phyloP scores from a whole-genome alignment of 2,329 filamentous ascomycete species.

The Xylaria sp. region DNA sequence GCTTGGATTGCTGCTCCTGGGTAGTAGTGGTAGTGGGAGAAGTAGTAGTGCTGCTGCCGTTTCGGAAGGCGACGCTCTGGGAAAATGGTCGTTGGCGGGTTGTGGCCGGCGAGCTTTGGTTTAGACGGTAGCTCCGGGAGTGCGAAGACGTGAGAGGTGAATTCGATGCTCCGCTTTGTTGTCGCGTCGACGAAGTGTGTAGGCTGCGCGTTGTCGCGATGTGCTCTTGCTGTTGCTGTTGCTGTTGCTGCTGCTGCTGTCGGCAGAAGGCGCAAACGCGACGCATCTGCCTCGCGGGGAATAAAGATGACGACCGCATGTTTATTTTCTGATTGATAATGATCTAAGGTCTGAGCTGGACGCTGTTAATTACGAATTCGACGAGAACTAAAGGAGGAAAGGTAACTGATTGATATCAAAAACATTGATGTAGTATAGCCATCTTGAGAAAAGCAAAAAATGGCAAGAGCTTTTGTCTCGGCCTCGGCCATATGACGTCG shows the following conservation, averaged over 20 bases:
- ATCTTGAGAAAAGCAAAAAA: not conserved
- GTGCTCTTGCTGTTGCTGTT: constrained; percentile 26
- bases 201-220: constrained; percentile 23
- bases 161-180: not conserved
- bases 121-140: not conserved
- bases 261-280: constrained; percentile 48
- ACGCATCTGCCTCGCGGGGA: constrained; percentile 38
- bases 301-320: constrained; percentile 44
- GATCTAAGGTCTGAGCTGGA: not conserved
- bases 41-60: not conserved
- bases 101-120: not conserved
- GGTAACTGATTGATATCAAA: not conserved
- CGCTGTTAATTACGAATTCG: not conserved
- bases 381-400: too few species aligned
- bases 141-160: not conserved
- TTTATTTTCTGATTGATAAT: not conserved
- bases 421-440: not conserved
- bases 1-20: not conserved
- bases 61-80: constrained; percentile 1
- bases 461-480: constrained; percentile 11
- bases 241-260: constrained; percentile 31
- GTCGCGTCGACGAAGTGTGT: not conserved
- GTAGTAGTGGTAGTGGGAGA: not conserved
- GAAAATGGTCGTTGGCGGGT: constrained; percentile 11
- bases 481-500: constrained; percentile 38